Base-by-base conservation (phyloP, 257 asterid species). In the Leptodermis oblonga region DNA sequence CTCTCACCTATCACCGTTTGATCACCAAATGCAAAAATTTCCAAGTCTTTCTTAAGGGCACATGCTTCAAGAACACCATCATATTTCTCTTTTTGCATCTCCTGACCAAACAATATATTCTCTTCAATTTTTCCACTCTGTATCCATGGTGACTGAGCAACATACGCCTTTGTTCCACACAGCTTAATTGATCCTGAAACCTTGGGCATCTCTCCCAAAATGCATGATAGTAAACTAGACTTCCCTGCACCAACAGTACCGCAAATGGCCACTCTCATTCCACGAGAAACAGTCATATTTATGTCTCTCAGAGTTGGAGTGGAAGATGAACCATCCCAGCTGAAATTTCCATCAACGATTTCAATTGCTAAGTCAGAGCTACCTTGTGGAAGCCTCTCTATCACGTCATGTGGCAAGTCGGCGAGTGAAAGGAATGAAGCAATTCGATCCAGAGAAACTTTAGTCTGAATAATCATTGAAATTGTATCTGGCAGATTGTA, bases 121-220 rank as follows among this genome's bases (percentile, higher is more conserved):
- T 92, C 97, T 70, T 86, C 92, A 36, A 91, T 84, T 70, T 79
- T 92, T 34, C 97, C 97, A 73, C 95, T 89, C 75, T 87, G 92
- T 76, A 92, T 89, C 97, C 96, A 89, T 33, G 97, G 85, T 2
- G 96, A 80, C 84, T 89, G 97, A 69, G n/a, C n/a, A n/a, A n/a
- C n/a, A n/a, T n/a, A n/a, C n/a, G n/a, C n/a, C n/a, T n/a, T n/a
- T n/a, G n/a, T n/a, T n/a, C n/a, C n/a, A n/a, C n/a, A n/a, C n/a
- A n/a, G n/a, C n/a, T n/a, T n/a, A n/a, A n/a, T n/a, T n/a, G n/a
- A n/a, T n/a, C n/a, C n/a, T n/a, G n/a, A n/a, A n/a, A n/a, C n/a
- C n/a, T n/a, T n/a, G n/a, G n/a, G n/a, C n/a, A n/a, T n/a, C n/a
- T n/a, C n/a, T n/a, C n/a, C n/a, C n/a, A n/a, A n/a, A n/a, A n/a